Percentiles rank a stretch among this genome's conserved stretches.
Conservation (phyloP, 108 stramenopile species). For the Conticribra guillardii region DNA sequence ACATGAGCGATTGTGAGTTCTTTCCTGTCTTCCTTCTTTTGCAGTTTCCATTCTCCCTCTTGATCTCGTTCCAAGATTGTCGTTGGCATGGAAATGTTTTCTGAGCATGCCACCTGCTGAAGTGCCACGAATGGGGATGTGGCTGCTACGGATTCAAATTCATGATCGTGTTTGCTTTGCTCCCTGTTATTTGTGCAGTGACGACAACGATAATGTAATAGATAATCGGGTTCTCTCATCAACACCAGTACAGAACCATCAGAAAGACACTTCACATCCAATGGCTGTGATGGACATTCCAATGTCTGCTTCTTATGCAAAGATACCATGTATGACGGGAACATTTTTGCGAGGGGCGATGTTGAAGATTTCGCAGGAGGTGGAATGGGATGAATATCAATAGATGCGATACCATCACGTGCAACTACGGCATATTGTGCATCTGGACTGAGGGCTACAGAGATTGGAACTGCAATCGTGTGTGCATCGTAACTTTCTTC, state of each 20-base stretch:
- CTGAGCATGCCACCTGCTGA: constrained; percentile 9
- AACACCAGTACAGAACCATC: constrained; percentile 52
- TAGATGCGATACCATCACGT: constrained; percentile 36
- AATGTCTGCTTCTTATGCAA: constrained; percentile 47
- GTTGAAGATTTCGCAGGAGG: constrained; percentile 16
- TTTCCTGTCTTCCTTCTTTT: constrained; percentile 27
- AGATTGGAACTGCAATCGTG: constrained; percentile 37
- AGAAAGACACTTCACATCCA: constrained; percentile 39
- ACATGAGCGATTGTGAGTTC: not conserved
- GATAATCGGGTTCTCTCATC: constrained; percentile 55
- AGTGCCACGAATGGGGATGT: constrained; percentile 21
- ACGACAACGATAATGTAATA: constrained; percentile 35
- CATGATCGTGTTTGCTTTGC: constrained; percentile 2
- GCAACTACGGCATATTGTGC: constrained; percentile 32
- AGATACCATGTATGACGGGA: constrained; percentile 50
- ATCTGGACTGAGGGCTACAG: constrained; percentile 37
- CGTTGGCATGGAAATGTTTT: constrained; percentile 54
- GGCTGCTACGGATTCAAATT: constrained; percentile 14
- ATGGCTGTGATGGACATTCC: constrained; percentile 51
- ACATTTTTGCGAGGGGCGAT: constrained; percentile 12
- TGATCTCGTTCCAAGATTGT: constrained; percentile 58
- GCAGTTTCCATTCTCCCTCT: constrained; percentile 26
- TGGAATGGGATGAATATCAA: constrained; percentile 57
- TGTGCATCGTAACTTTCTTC: constrained; percentile 18
- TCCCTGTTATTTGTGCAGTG: constrained; percentile 4